Evolutionary conservation across 345 rosid genomes (phyloP).

Genomic region (Rhodamnia argentea): DNA sequence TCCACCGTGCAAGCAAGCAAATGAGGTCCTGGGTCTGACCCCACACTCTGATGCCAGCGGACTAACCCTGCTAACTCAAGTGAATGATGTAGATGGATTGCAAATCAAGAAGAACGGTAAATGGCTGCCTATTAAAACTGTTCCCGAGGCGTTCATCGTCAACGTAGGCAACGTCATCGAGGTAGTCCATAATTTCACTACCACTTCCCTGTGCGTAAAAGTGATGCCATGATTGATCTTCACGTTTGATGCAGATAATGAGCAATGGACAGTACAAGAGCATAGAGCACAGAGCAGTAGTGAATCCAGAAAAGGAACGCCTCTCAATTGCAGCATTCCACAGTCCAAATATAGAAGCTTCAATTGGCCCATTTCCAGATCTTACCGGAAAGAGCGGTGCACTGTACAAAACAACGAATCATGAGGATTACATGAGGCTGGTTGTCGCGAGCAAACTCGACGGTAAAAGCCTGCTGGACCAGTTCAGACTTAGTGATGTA

Average conservation of each 20-base stretch:
- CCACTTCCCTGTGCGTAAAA: neutral
- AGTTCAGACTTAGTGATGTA: neutral
- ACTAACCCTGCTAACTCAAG: constrained; percentile 21
- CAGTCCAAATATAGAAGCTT: constrained; percentile 6
- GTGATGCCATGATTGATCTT: neutral
- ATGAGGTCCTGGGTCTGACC: constrained; percentile 18
- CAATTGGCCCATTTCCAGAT: constrained; percentile 21
- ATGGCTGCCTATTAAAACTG: constrained; percentile 20
- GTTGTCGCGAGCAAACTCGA: constrained; percentile 15
- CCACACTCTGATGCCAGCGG: constrained; percentile 31
- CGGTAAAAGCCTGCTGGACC: constrained; percentile 14
- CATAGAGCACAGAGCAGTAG: constrained; percentile 35
- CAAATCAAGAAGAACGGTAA: constrained; percentile 21
- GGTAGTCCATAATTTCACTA: constrained; percentile 1
- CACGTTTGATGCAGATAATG: constrained; percentile 4
- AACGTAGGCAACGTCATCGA: constrained; percentile 25
- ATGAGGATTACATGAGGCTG: constrained; percentile 5
- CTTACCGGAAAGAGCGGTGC: neutral
- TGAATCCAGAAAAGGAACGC: constrained; percentile 20
- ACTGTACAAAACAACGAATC: constrained; percentile 3
- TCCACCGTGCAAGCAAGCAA: constrained; percentile 21
- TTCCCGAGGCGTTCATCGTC: constrained; percentile 18
- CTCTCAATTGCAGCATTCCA: constrained; percentile 26
- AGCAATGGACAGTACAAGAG: constrained; percentile 24
- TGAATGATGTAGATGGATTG: constrained; percentile 14